Percentiles rank a stretch among this genome's conserved stretches.
These are phyloP conservation scores for Flueggea neowawraea DNA, from an alignment of 441 rosid species.

Conservation along the genomic window DNA sequence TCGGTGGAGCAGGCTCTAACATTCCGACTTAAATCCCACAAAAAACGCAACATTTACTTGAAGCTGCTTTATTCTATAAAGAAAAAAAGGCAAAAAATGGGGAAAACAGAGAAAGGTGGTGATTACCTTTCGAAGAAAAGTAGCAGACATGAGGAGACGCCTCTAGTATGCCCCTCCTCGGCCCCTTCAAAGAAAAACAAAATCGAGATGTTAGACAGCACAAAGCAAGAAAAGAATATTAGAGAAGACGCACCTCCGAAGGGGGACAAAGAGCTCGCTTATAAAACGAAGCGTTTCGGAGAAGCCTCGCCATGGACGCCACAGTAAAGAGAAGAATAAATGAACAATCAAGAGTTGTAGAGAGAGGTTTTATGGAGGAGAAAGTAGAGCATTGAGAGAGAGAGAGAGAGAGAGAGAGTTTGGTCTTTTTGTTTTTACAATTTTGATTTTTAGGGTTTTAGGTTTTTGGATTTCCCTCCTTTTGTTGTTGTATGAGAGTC, in stretches of 20 bases:
- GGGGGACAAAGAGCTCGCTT: constrained; percentile 41
- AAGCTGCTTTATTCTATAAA: not conserved
- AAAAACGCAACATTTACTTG: no score
- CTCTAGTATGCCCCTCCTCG: constrained; percentile 28
- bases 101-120: not conserved
- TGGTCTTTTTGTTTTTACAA: no score
- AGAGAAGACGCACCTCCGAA: constrained; percentile 32
- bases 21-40: no score
- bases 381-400: no score
- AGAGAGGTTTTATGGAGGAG: not conserved
- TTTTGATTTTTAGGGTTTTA: no score
- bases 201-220: not conserved
- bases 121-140: constrained; percentile 69
- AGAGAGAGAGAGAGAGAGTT: no score
- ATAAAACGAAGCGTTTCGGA: constrained; percentile 48
- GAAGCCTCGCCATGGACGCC: constrained; percentile 60
- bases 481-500: no score
- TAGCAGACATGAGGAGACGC: constrained; percentile 43
- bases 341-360: not conserved
- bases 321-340: not conserved
- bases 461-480: no score
- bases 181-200: not conserved
- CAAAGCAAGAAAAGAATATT: not conserved
- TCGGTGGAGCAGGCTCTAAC: no score
- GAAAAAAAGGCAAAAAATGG: not conserved